phyloP scores from a whole-genome alignment of 1,284 basidiomycete species.

The Porogramme epimiltina region DNA sequence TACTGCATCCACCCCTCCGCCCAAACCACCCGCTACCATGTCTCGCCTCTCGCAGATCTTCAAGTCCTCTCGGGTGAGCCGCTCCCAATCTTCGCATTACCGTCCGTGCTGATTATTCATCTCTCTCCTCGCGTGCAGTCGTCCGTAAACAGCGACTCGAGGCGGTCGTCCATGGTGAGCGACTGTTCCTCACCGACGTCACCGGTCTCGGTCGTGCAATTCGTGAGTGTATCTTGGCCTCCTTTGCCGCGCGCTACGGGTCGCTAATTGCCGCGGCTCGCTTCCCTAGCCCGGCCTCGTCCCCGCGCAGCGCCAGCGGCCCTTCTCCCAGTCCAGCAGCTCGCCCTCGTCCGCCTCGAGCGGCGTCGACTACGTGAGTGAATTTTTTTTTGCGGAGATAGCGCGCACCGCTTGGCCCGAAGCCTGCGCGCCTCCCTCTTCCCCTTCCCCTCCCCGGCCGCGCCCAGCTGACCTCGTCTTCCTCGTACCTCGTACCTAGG shows the following conservation, averaged over 20 bases:
- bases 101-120: background rate
- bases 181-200: conserved; percentile 3
- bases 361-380: conserved; percentile 12
- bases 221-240: conserved; percentile 4
- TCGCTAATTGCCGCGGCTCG: background rate
- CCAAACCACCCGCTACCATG: conserved; percentile 1
- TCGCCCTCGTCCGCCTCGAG: conserved; percentile 1
- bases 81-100: too few relatives aligned
- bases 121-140: conserved; percentile 4
- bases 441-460: background rate
- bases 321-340: background rate
- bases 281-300: conserved; percentile 9
- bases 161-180: conserved; percentile 10
- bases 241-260: background rate
- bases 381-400: too few relatives aligned
- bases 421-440: background rate
- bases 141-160: conserved; percentile 8
- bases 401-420: too few relatives aligned
- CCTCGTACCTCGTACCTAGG: conserved; percentile 16
- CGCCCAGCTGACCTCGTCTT: background rate
- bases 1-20: background rate
- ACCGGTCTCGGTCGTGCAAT: conserved; percentile 12
- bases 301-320: conserved; percentile 1
- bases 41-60: conserved; percentile 14
- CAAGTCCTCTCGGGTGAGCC: conserved; percentile 11